Conservation (phyloP, 371 early-diverging fungal species). For the Blakeslea trispora region DNA sequence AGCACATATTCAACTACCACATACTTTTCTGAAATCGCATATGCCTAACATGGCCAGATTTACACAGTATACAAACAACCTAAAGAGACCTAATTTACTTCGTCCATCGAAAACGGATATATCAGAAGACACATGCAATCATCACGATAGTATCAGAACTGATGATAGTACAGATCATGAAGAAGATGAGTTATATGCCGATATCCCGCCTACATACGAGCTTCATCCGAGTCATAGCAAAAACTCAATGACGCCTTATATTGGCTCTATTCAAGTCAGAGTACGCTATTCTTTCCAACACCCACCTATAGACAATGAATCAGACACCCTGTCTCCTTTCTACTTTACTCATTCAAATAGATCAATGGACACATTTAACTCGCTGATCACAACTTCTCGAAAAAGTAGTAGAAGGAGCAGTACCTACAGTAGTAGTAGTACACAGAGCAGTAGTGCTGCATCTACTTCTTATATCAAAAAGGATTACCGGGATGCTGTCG, state of each 20-base stretch:
- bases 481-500: constrained; percentile 38
- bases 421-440: constrained; percentile 12
- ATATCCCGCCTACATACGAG: constrained; percentile 17
- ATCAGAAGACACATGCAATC: no score
- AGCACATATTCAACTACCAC: constrained; percentile 48
- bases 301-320: constrained; percentile 24
- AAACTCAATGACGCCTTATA: constrained; percentile 47
- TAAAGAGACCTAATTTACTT: constrained; percentile 4
- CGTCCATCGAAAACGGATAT: constrained; percentile 1
- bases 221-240: constrained; percentile 44
- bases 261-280: constrained; percentile 51
- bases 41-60: constrained; percentile 40
- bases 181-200: constrained; percentile 10
- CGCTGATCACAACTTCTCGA: constrained; percentile 6
- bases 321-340: constrained; percentile 20
- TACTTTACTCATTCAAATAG: constrained; percentile 17
- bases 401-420: constrained; percentile 17
- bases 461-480: neutral
- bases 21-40: constrained; percentile 48
- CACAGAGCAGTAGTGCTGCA: constrained; percentile 7
- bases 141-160: neutral
- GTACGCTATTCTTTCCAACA: constrained; percentile 45
- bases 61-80: constrained; percentile 14
- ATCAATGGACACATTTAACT: constrained; percentile 21
- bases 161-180: neutral